Base-by-base conservation (phyloP, 306 rosid genomes). In the Quercus suber region DNA sequence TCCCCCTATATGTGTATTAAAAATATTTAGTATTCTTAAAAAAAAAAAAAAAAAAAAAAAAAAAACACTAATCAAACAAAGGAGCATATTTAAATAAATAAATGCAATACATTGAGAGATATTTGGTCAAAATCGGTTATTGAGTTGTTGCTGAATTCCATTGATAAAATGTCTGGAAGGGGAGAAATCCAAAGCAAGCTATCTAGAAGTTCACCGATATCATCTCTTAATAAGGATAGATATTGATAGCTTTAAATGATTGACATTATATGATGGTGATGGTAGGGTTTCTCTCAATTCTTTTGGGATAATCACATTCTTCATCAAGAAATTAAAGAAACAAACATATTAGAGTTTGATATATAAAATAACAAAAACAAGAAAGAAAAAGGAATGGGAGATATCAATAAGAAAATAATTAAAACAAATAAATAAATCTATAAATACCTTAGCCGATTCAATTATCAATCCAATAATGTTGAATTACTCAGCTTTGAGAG, bases 171-270 rank as follows among this genome's bases (percentile, higher is more conserved):
- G 13, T 65, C 11, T 20, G 37, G 80, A 9, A 51, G 55, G 4
- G 74, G 74, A 23, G 74, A 60, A 77, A 77, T 67, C 74, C 80
- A 77, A 67, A 65, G 74, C 80, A 77, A 31, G 31, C 25, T n/a
- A 13, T 28, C 25, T 51, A 77, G 64, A 67, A 53, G 79, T 19
- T 76, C 69, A n/a, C 12, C 5, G 21, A 74, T 17, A 18, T 43
- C 37, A 33, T 64, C 33, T n/a, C 69, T 55, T 8, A 74, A 18
- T 4, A 35, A 0, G 2, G 78, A 30, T 19, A 31, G 78, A 67
- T 33, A 33, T 33, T 33, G 37, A 20, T 13, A 78, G 0, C 64
- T 33, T 55, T 67, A 77, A 35, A 14, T 52, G 23, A 68, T 77
- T 77, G 61, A 65, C 65, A 68, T 58, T 52, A 69, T 37, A 77